Conservation (phyloP, 768 basidiomycete genomes). For the Termitomyces sp. region DNA sequence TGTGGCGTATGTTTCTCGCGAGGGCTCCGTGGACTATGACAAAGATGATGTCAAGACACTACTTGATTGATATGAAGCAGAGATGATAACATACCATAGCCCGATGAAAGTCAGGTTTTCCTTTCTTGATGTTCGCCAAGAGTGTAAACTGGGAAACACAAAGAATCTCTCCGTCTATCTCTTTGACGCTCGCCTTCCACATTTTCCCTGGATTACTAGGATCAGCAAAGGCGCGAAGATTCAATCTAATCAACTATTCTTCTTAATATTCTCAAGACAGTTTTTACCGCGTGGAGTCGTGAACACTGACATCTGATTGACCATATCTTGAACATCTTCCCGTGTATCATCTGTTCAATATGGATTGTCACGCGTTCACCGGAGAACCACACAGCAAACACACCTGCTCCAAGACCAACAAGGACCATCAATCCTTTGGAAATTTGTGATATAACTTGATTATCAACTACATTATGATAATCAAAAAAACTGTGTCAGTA, state of each 20-base stretch:
- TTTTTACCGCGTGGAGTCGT: background rate
- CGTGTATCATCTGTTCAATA: slow-evolving; percentile 67
- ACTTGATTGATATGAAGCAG: background rate
- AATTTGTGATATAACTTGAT: slow-evolving; percentile 74
- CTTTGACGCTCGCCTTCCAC: slow-evolving; percentile 88
- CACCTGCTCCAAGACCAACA: slow-evolving; percentile 83
- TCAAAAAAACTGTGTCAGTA: background rate
- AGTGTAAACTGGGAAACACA: slow-evolving; percentile 96
- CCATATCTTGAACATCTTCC: slow-evolving; percentile 62
- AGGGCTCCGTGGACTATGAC: slow-evolving; percentile 56
- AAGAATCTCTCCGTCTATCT: slow-evolving; percentile 84
- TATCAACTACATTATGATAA: slow-evolving; percentile 54
- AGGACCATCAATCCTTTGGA: slow-evolving; percentile 85
- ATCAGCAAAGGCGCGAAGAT: slow-evolving; percentile 69
- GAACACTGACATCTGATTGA: slow-evolving; percentile 72
- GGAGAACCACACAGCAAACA: slow-evolving; percentile 11
- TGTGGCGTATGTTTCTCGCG: slow-evolving; percentile 61
- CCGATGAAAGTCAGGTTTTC: slow-evolving; percentile 88
- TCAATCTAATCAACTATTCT: slow-evolving; percentile 40
- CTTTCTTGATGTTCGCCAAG: slow-evolving; percentile 80
- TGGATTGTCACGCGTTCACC: background rate
- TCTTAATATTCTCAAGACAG: slow-evolving; percentile 1
- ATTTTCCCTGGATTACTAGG: slow-evolving; percentile 45
- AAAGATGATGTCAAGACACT: background rate
- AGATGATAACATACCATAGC: slow-evolving; percentile 64